Conservation (phyloP, 2,329 filamentous ascomycete species). For the Pseudocercospora cruenta region DNA sequence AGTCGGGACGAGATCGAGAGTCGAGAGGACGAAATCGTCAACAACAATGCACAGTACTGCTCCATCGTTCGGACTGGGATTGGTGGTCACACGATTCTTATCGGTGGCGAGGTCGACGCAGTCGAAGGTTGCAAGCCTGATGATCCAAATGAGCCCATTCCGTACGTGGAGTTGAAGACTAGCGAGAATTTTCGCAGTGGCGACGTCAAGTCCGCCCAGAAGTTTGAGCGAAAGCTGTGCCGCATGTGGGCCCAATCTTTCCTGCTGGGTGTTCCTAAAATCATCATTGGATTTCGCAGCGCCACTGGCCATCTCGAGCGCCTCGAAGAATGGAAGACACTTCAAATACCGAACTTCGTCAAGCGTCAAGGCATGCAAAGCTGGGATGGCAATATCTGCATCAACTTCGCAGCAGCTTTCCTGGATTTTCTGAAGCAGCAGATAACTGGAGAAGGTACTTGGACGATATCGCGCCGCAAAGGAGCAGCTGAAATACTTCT, state of each 20-base stretch:
- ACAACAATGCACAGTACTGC: slow-evolving; percentile 93
- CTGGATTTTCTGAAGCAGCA: slow-evolving; percentile 59
- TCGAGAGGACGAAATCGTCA: slow-evolving; percentile 72
- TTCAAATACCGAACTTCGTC: slow-evolving; percentile 75
- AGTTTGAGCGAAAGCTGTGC: slow-evolving; percentile 81
- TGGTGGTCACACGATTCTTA: slow-evolving; percentile 71
- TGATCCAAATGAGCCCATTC: slow-evolving; percentile 66
- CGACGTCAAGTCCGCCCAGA: slow-evolving; percentile 68
- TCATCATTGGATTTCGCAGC: slow-evolving; percentile 86
- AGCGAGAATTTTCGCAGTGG: slow-evolving; percentile 49
- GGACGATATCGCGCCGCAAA: slow-evolving; percentile 72
- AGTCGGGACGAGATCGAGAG: slow-evolving; percentile 77
- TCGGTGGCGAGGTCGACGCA: slow-evolving; percentile 93
- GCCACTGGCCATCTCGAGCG: slow-evolving; percentile 70
- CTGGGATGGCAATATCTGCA: slow-evolving; percentile 93
- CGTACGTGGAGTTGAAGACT: slow-evolving; percentile 96
- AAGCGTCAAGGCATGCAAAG: slow-evolving; percentile 65
- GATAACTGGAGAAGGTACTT: slow-evolving; percentile 68
- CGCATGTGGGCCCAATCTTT: slow-evolving; percentile 98
- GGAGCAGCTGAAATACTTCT: slow-evolving; percentile 70
- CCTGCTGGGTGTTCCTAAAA: slow-evolving; percentile 85
- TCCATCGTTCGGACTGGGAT: slow-evolving; percentile 89
- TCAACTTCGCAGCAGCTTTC: slow-evolving; percentile 82
- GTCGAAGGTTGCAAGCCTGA: slow-evolving; percentile 82
- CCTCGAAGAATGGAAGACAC: slow-evolving; percentile 79